Evolutionary conservation across 805 yeast species (phyloP), one percentile per base, ranked within the genome.

Genomic region (Candida palmyrensis): DNA sequence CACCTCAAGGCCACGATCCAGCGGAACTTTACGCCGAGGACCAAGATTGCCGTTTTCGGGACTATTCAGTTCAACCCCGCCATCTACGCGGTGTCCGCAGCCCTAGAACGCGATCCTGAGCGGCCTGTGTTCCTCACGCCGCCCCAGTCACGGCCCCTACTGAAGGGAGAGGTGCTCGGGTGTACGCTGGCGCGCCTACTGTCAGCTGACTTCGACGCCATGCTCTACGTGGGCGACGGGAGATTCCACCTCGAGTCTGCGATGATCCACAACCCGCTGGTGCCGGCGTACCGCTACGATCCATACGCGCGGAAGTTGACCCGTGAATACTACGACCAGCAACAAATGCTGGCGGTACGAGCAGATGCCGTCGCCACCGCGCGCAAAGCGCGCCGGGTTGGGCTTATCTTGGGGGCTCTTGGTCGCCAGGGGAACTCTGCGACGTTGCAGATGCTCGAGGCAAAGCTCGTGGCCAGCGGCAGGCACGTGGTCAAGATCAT

Each of bases 41-140:
- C 80, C 2, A 71, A 77, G 25, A 56, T 92, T 35, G 96, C 97
- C 0, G 68, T 87, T 4, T 90, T 92, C 48, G 95, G 97, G 27
- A 92, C 98, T 4, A 92, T 92, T 51, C 98, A 92, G 55, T 92
- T 92, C 66, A 94, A 92, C 53, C 97, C 96, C 16, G 79, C 96
- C 0, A 76, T 92, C 13, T 97, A 92, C 54, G 75, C 83, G 26
- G 72, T 87, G 8, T 74, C 76, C 42, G 76, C 74, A 27, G 77
- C 73, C 37, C 59, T 86, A 15, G 76, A 73, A 23, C 58, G 57
- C 32, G 77, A 73, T 42, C 57, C 55, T 18, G 61, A 61, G 3
- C 68, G 71, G 33, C 61, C 76, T 18, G 59, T 89, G 6, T 75
- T 73, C 48, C 68, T 84, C 2, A 69, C 78, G 4, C 82, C 97